Conservation (phyloP, 2,329 filamentous ascomycete species). For the Myriangium duriaei region DNA sequence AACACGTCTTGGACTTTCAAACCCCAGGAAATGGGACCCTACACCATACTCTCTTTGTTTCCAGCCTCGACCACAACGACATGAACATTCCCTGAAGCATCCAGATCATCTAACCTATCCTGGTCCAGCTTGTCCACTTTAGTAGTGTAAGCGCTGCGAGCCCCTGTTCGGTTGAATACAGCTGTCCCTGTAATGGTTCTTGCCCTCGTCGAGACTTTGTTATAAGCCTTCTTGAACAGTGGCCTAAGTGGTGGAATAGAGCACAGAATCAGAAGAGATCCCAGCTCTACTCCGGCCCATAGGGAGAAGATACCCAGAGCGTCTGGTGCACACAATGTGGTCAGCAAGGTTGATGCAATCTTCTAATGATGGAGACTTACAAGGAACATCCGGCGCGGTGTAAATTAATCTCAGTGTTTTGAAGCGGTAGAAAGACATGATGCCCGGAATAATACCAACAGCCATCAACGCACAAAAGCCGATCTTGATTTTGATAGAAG, state of each 20-base stretch:
- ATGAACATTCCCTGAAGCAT: too few relatives aligned
- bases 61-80: too few relatives aligned
- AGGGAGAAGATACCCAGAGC: neutral
- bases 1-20: too few relatives aligned
- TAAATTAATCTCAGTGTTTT: neutral
- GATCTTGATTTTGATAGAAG: neutral
- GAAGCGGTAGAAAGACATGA: neutral
- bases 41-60: too few relatives aligned
- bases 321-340: neutral
- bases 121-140: too few relatives aligned
- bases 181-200: too few relatives aligned
- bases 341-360: too few relatives aligned
- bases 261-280: neutral
- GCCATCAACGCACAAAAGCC: neutral
- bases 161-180: too few relatives aligned
- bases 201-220: too few relatives aligned
- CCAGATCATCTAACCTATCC: too few relatives aligned
- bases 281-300: neutral
- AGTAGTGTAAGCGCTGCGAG: too few relatives aligned
- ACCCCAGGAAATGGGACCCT: too few relatives aligned
- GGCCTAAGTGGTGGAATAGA: conserved; percentile 1
- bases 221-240: conserved; percentile 4
- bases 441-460: neutral
- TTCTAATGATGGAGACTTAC: neutral
- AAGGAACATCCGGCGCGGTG: conserved; percentile 1